A percentile compares a stretch with the other conserved stretches of the same genome.
These are phyloP conservation scores for Pontederia paniculata DNA, from an alignment of 176 grass and related monocot genomes.

Conservation along the genomic window DNA sequence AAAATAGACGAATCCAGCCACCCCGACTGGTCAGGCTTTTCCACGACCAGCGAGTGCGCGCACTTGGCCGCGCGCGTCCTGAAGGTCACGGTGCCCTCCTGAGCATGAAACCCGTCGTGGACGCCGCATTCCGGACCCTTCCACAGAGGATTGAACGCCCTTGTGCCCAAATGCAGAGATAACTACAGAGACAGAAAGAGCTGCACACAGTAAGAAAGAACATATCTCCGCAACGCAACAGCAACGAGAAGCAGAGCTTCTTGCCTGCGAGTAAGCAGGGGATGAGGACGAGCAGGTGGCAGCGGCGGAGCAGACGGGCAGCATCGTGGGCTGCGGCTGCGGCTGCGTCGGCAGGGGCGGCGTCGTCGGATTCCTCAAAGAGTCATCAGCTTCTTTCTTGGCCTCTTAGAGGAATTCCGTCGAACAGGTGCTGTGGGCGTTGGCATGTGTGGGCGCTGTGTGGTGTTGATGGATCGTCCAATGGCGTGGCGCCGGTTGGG, in stretches of 20 bases:
- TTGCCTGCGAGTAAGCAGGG: not conserved
- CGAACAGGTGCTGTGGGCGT: too few relatives aligned
- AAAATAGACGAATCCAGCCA: slow-evolving; percentile 64
- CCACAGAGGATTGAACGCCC: slow-evolving; percentile 31
- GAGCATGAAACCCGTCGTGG: slow-evolving; percentile 15
- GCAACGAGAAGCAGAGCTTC: not conserved
- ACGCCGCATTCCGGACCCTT: slow-evolving; percentile 30
- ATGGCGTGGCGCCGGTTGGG: too few relatives aligned
- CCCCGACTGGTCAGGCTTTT: slow-evolving; percentile 39
- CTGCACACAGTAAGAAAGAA: not conserved
- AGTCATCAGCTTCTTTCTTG: too few relatives aligned
- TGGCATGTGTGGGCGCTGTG: too few relatives aligned
- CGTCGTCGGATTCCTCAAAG: too few relatives aligned
- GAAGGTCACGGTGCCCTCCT: slow-evolving; percentile 28
- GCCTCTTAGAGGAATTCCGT: too few relatives aligned
- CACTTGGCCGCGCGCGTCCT: slow-evolving; percentile 23
- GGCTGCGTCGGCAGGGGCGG: too few relatives aligned
- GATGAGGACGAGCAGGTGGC: slow-evolving; percentile 3
- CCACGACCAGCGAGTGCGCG: slow-evolving; percentile 45
- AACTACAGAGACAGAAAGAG: not conserved
- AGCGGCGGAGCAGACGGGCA: slow-evolving; percentile 12
- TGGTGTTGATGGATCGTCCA: too few relatives aligned
- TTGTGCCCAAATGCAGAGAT: slow-evolving; percentile 14
- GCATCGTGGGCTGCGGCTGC: not conserved
- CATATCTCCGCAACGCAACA: too few relatives aligned